Evolutionary conservation across 2,329 filamentous ascomycete genomes (phyloP), one percentile per base, ranked within the genome.

Genomic region (Colletotrichum lentis): DNA sequence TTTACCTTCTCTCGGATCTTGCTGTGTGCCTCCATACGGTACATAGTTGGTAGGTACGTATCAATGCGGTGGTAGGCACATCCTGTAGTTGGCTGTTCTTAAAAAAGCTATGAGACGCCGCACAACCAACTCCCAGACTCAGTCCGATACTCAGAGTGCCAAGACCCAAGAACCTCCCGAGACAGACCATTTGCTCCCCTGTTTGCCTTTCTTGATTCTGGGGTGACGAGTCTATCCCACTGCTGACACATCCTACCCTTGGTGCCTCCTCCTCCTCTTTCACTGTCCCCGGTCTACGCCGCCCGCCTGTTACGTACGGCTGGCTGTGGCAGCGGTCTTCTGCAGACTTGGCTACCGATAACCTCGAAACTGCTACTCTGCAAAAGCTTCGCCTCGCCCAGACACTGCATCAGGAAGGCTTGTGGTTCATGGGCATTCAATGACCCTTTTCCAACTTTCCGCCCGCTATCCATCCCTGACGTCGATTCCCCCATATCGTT

Each of bases 21-120:
- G 3, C 31, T 35, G 31, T 10, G 31, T 35, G 31, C 31, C 7
- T 35, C 8, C 31, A 7, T 35, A 35, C 31, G 10, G 31, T 35
- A 35, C 8, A 31, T 7, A 31, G 27, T 31, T 7, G 7, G 31
- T 35, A 10, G 31, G 31, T 35, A 35, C 31, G 8, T 35, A 35
- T 35, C 31, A 10, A 35, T 10, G 7, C 8, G 8, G 18, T 27
- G 62, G 49, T 31, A 10, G 18, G 35, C 31, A 35, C 4, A 4
- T 24, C 24, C 24, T 65, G 16, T 37, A n/a, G 22, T 58, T 52
- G 39, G 24, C 31, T 65, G 56, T 69, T 67, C 67, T 67, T 67
- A 62, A 67, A 69, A 67, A 69, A 67, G 67, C 63, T 35, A 7
- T 69, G 67, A 69, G 67, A 69, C 67, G 67, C 67, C 67, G 67